Percentiles rank a stretch among this genome's conserved stretches.
Conservation (phyloP, 2,329 filamentous ascomycete species). For the Ascocoryne sarcoides region DNA sequence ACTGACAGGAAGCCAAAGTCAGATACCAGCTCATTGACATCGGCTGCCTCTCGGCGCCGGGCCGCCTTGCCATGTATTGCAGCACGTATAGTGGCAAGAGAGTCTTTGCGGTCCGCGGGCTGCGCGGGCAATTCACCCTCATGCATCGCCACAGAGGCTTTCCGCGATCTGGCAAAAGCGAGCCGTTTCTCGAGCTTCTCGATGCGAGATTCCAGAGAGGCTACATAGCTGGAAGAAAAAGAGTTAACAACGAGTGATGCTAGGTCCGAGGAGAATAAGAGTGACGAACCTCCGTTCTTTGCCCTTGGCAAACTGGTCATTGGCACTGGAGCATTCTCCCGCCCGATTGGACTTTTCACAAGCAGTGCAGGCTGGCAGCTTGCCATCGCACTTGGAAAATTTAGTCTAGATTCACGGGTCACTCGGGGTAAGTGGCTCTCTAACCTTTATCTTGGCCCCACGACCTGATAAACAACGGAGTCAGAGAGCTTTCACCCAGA, state of each 20-base stretch:
- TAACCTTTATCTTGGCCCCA: conserved; percentile 82
- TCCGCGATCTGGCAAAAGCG: conserved; percentile 59
- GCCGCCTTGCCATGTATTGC: conserved; percentile 57
- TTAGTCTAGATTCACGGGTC: not conserved
- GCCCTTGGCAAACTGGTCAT: conserved; percentile 89
- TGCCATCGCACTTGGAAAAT: conserved; percentile 93
- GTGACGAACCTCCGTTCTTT: conserved; percentile 72
- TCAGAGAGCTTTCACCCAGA: not conserved
- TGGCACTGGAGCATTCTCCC: conserved; percentile 83
- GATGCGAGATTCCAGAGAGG: conserved; percentile 83
- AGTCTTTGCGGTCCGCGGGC: conserved; percentile 52
- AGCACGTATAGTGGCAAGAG: conserved; percentile 50
- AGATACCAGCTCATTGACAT: conserved; percentile 85
- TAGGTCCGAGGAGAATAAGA: not conserved
- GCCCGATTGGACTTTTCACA: conserved; percentile 87
- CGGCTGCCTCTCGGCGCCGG: conserved; percentile 64
- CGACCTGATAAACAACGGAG: conserved; percentile 43
- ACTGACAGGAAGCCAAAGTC: conserved; percentile 84
- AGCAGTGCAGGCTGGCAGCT: conserved; percentile 87
- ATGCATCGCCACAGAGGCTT: conserved; percentile 59
- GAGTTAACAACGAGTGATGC: too few species aligned
- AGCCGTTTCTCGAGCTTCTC: conserved; percentile 80
- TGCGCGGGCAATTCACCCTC: conserved; percentile 44
- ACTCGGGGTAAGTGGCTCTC: conserved; percentile 1
- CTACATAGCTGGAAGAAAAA: conserved; percentile 66